phyloP scores from a whole-genome alignment of 176 grass and related monocot genomes.

The Alopecurus myosuroides region DNA sequence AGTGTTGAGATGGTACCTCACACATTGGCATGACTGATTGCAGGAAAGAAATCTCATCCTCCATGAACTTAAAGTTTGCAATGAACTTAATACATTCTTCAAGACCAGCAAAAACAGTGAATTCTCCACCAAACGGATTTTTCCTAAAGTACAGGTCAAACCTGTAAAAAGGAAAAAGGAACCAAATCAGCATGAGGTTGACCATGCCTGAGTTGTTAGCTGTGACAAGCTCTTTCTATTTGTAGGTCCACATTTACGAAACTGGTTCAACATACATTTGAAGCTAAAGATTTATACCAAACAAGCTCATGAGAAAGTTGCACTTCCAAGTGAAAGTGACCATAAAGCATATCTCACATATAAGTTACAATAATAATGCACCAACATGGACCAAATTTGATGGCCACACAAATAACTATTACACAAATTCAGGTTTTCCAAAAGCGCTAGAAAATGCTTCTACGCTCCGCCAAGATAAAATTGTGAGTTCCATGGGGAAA shows the following conservation, averaged over 20 bases:
- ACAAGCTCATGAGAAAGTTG: not conserved
- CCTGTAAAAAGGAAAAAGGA: conserved; percentile 50
- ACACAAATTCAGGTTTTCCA: not conserved
- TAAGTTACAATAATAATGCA: not conserved
- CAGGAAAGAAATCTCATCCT: conserved; percentile 77
- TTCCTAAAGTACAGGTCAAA: conserved; percentile 98
- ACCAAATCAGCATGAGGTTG: conserved; percentile 11
- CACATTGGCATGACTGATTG: conserved; percentile 77
- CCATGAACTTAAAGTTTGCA: conserved; percentile 85
- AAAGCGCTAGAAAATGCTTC: not conserved
- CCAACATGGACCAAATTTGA: not conserved
- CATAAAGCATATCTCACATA: not conserved
- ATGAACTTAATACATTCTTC: conserved; percentile 96
- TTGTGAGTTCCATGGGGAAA: not conserved
- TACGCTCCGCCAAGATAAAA: not conserved
- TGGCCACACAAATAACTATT: not conserved
- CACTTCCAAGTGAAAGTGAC: not conserved
- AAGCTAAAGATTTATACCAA: not conserved
- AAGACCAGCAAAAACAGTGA: conserved; percentile 94
- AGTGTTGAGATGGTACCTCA: conserved; percentile 52
- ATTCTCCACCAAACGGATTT: conserved; percentile 97
- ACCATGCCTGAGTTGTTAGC: not conserved
- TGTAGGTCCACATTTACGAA: not conserved
- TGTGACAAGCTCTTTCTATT: conserved; percentile 5
- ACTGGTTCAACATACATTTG: not conserved